Percentiles rank a stretch among this genome's conserved stretches.
Evolutionary conservation across 1,284 basidiomycete species (phyloP).

Genomic region (Papiliotrema terrestris): DNA sequence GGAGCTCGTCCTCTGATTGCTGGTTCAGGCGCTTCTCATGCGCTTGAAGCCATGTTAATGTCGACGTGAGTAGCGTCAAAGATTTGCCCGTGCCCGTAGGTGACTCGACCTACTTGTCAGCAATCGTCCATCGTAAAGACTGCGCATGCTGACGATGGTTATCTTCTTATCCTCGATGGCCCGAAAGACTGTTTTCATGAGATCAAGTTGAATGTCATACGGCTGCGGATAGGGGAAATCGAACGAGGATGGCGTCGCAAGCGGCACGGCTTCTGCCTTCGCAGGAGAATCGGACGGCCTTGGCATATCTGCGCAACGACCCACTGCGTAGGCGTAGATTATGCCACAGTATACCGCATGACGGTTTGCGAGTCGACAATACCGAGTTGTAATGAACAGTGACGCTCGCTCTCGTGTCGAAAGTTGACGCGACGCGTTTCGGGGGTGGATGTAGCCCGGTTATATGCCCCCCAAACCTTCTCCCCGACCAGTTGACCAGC

Average conservation of each 20-base stretch:
- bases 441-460: no score
- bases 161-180: constrained; percentile 71
- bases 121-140: background rate
- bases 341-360: no score
- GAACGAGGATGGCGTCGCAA: constrained; percentile 65
- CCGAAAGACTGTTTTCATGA: constrained; percentile 83
- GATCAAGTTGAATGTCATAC: constrained; percentile 79
- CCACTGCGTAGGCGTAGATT: no score
- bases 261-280: constrained; percentile 7
- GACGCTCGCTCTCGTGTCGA: no score
- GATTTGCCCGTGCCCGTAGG: constrained; percentile 90
- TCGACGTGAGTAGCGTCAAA: constrained; percentile 73
- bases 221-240: constrained; percentile 77
- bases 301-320: no score
- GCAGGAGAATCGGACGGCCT: no score
- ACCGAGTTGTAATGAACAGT: no score
- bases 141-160: constrained; percentile 55
- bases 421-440: no score
- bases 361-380: no score
- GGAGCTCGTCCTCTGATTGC: constrained; percentile 24
- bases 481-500: no score
- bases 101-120: constrained; percentile 59
- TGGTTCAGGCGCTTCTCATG: constrained; percentile 31
- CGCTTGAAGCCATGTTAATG: constrained; percentile 71
- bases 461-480: no score